phyloP scores from a whole-genome alignment of 2,329 filamentous ascomycete genomes.

The Stagonosporopsis vannaccii region DNA sequence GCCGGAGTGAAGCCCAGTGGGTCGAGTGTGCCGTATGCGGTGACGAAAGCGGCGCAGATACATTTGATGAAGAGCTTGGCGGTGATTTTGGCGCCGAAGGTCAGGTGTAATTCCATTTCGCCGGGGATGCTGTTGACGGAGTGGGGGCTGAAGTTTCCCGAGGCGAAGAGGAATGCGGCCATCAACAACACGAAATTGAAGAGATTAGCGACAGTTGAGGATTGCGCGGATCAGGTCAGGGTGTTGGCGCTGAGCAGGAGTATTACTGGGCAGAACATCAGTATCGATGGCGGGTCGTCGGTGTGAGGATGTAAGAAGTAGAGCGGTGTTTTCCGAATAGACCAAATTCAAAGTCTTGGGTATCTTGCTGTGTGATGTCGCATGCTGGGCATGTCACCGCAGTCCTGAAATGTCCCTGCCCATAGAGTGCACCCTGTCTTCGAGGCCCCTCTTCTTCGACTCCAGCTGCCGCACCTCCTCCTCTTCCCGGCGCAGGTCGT shows the following conservation, averaged over 20 bases:
- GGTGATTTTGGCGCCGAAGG: constrained; percentile 66
- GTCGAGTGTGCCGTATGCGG: constrained; percentile 74
- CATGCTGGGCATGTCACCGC: constrained; percentile 44
- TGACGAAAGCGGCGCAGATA: constrained; percentile 77
- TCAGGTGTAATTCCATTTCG: constrained; percentile 69
- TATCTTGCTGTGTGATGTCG: constrained; percentile 33
- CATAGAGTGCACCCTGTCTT: constrained; percentile 72
- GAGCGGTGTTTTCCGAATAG: neutral
- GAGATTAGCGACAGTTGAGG: constrained; percentile 63
- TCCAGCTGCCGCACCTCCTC: constrained; percentile 72
- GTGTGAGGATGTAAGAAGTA: constrained; percentile 20
- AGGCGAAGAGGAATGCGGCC: constrained; percentile 53
- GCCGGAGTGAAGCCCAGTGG: constrained; percentile 71
- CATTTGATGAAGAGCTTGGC: constrained; percentile 73
- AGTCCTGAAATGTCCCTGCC: constrained; percentile 71
- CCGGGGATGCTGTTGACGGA: constrained; percentile 70
- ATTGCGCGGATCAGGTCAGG: constrained; percentile 49
- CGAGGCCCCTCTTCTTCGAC: constrained; percentile 66
- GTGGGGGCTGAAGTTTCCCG: constrained; percentile 58
- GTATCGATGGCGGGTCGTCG: constrained; percentile 47
- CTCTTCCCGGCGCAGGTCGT: constrained; percentile 73
- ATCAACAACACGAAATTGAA: constrained; percentile 55
- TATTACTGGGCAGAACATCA: constrained; percentile 49
- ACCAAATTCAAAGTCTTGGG: neutral
- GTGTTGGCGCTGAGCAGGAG: constrained; percentile 45